Evolutionary conservation across 2,329 filamentous ascomycete genomes (phyloP).

Genomic region (Alternaria novae-zelandiae): DNA sequence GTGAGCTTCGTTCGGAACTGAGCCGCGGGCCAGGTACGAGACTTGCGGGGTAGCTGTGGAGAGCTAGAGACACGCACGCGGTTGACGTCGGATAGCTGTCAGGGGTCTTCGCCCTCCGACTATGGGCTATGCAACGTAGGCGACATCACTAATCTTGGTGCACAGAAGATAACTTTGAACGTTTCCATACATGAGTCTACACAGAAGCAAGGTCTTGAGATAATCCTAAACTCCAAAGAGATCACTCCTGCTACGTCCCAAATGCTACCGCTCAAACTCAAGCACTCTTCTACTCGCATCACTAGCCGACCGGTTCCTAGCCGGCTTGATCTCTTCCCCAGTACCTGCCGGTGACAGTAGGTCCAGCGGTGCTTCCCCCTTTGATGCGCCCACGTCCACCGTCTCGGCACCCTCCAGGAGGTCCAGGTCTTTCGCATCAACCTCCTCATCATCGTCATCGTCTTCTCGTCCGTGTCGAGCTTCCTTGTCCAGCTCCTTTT

Average conservation of each 20-base stretch:
- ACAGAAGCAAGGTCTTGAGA: neutral
- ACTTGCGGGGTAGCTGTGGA: constrained; percentile 13
- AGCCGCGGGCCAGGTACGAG: constrained; percentile 12
- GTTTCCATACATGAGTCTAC: neutral
- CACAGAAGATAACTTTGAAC: neutral
- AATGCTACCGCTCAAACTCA: constrained; percentile 46
- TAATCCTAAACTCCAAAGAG: constrained; percentile 4
- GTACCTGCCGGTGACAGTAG: constrained; percentile 25
- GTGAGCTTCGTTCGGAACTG: constrained; percentile 8
- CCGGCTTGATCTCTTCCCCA: constrained; percentile 35
- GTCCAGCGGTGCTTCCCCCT: constrained; percentile 25
- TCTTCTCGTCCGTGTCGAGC: constrained; percentile 61
- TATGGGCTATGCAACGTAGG: too few relatives aligned
- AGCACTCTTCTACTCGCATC: constrained; percentile 46
- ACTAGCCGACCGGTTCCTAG: constrained; percentile 38
- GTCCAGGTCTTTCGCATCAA: constrained; percentile 51
- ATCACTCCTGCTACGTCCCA: neutral
- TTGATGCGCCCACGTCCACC: constrained; percentile 48
- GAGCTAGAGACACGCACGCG: neutral
- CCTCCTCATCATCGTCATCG: constrained; percentile 70
- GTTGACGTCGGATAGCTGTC: neutral
- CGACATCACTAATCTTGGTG: too few relatives aligned
- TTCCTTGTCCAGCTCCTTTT: constrained; percentile 87
- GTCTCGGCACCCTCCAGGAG: constrained; percentile 59
- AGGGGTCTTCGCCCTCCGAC: neutral